These are phyloP conservation scores for Colletotrichum musae DNA, from an alignment of 2,329 filamentous ascomycete species.

Conservation along the genomic window DNA sequence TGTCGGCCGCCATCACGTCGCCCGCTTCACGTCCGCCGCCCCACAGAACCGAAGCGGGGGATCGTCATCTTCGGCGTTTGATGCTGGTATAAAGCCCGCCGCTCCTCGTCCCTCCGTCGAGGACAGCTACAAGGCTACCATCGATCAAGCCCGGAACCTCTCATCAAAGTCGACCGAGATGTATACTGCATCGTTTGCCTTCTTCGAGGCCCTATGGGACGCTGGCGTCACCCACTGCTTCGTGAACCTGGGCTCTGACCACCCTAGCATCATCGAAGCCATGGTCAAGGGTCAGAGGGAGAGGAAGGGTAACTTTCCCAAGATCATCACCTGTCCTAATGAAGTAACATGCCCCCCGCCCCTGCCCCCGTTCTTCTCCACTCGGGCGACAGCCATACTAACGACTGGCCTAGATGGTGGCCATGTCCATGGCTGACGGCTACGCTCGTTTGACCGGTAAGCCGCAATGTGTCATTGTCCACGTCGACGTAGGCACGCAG, in stretches of 20 bases:
- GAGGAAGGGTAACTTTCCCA: slow-evolving; percentile 72
- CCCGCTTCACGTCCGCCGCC: slow-evolving; percentile 32
- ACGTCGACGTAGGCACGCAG: slow-evolving; percentile 83
- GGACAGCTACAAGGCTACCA: slow-evolving; percentile 27
- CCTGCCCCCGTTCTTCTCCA: background rate
- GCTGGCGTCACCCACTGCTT: slow-evolving; percentile 73
- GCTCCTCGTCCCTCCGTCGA: slow-evolving; percentile 19
- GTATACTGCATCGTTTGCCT: slow-evolving; percentile 85
- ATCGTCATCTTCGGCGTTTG: slow-evolving; percentile 20
- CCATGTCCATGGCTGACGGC: slow-evolving; percentile 82
- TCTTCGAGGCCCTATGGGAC: slow-evolving; percentile 87
- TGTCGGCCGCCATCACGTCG: slow-evolving; percentile 31
- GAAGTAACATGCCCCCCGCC: slow-evolving; percentile 63
- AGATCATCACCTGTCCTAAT: slow-evolving; percentile 80
- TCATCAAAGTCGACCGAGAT: slow-evolving; percentile 49
- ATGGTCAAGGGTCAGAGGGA: slow-evolving; percentile 80
- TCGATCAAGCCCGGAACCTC: slow-evolving; percentile 29
- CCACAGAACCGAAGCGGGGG: slow-evolving; percentile 29
- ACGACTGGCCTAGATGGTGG: slow-evolving; percentile 72
- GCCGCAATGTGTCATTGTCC: slow-evolving; percentile 80
- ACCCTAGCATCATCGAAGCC: slow-evolving; percentile 80
- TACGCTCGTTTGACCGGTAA: slow-evolving; percentile 77
- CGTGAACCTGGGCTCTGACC: slow-evolving; percentile 74
- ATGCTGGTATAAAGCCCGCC: slow-evolving; percentile 29
- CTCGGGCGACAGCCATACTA: background rate